Evolutionary conservation across 2,329 filamentous ascomycete species (phyloP), one percentile per base, ranked within the genome.

Genomic region (Tolypocladium amazonense): DNA sequence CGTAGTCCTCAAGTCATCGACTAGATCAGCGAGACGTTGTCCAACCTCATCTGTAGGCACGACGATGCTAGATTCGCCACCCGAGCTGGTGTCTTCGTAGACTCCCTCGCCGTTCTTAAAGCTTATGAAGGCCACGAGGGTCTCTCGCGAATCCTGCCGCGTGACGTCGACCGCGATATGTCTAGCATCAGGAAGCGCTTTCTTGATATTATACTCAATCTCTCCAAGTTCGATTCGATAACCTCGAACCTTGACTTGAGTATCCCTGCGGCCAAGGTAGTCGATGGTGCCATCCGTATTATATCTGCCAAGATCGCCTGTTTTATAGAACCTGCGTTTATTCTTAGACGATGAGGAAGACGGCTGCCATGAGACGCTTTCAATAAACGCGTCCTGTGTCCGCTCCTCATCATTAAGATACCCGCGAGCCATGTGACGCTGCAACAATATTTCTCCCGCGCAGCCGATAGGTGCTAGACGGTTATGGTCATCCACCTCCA

Each of bases 271-370:
- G 43, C 68, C 62, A 25, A 66, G 39, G 58, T 62, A 65, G 1
- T 59, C 56, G 8, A 68, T 50, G 20, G 39, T 59, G 6, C 63
- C 64, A 45, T 65, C 63, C 4, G 41, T 65, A 43, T 73, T 66
- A 37, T 77, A 77, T 55, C 67, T 52, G 2, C 62, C 65, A 12
- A 63, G 45, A 43, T 67, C 65, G 18, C 65, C 65, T 1, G 66
- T 65, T 35, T 53, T 60, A 56, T 67, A 60, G 25, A 6, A 41
- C 3, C 20, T 41, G 12, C 39, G 14, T 7, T 15, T n/a, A 18
- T 41, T 18, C 3, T 41, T 18, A 2, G 12, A n/a, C 15, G 3
- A n/a, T 4, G 39, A 3, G 2, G 15, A 7, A 2, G 39, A 33
- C 4, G 30, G 39, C 4, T 3, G 39, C 39, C 39, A 41, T 18